These are phyloP conservation scores for Pisolithus microcarpus DNA, from an alignment of 768 basidiomycete genomes.

Conservation along the genomic window DNA sequence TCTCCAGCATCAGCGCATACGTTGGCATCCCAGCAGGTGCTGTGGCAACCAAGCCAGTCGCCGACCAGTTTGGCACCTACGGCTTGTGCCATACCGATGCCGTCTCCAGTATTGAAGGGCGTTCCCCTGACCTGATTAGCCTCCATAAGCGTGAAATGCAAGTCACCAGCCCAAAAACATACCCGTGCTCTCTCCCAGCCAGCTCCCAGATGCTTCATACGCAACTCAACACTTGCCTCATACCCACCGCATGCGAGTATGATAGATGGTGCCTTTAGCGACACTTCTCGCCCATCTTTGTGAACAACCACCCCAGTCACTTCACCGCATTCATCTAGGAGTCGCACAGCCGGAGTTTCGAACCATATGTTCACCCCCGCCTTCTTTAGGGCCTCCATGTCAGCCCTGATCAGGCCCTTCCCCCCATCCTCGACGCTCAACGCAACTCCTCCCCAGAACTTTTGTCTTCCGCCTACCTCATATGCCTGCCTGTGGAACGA, in stretches of 20 bases:
- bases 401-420: constrained; percentile 57
- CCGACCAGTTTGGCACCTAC: constrained; percentile 51
- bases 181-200: constrained; percentile 56
- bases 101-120: constrained; percentile 66
- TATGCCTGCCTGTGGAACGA: constrained; percentile 66
- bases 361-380: constrained; percentile 55
- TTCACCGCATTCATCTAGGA: constrained; percentile 28
- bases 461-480: constrained; percentile 51
- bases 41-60: constrained; percentile 69
- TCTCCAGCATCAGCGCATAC: constrained; percentile 45
- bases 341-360: constrained; percentile 37
- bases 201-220: constrained; percentile 48
- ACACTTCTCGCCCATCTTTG: constrained; percentile 29
- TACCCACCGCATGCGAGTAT: constrained; percentile 63
- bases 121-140: constrained; percentile 54
- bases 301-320: constrained; percentile 43
- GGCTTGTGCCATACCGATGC: constrained; percentile 44
- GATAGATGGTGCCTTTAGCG: constrained; percentile 38
- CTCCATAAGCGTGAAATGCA: background rate
- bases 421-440: constrained; percentile 58
- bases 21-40: constrained; percentile 65
- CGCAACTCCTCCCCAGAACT: constrained; percentile 67
- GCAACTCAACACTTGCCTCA: constrained; percentile 48
- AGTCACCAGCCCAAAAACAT: constrained; percentile 2
- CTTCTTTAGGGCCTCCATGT: constrained; percentile 40